Evolutionary conservation across 768 basidiomycete genomes (phyloP).

Genomic region (Pulveroboletus frians): DNA sequence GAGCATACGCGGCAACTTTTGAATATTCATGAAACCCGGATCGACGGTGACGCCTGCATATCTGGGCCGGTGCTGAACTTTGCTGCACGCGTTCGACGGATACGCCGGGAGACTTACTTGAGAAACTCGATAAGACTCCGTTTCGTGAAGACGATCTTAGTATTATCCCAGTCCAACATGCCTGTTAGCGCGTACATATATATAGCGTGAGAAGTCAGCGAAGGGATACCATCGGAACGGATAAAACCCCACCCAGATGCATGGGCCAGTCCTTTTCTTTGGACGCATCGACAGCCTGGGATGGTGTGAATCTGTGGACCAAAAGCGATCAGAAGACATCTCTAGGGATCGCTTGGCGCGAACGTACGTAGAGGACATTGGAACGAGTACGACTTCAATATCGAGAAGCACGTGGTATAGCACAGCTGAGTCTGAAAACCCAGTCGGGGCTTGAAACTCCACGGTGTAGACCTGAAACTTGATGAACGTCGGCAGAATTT

Average conservation of each 20-base stretch:
- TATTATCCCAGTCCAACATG: conserved; percentile 77
- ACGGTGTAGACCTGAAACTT: too few species aligned
- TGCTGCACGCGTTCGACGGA: conserved; percentile 5
- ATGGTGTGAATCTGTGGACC: conserved; percentile 50
- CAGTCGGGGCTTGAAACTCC: not conserved
- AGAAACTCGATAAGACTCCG: conserved; percentile 71
- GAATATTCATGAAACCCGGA: conserved; percentile 67
- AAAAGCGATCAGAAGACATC: not conserved
- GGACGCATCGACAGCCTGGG: conserved; percentile 49
- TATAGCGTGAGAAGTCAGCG: not conserved
- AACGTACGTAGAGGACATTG: conserved; percentile 27
- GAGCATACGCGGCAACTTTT: conserved; percentile 64
- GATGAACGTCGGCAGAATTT: too few species aligned
- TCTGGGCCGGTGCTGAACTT: conserved; percentile 37
- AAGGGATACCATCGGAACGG: not conserved
- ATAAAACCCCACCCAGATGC: conserved; percentile 46
- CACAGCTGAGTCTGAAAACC: not conserved
- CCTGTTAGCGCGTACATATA: conserved; percentile 35
- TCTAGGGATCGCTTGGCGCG: not conserved
- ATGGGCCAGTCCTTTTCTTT: conserved; percentile 73
- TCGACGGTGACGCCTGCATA: conserved; percentile 74
- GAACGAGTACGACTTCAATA: not conserved
- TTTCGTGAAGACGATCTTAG: conserved; percentile 75
- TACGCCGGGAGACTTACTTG: conserved; percentile 42
- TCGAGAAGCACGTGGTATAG: too few species aligned